Evolutionary conservation across 352 stramenopile genomes (phyloP).

Genomic region (Globisporangium iwayamae): DNA sequence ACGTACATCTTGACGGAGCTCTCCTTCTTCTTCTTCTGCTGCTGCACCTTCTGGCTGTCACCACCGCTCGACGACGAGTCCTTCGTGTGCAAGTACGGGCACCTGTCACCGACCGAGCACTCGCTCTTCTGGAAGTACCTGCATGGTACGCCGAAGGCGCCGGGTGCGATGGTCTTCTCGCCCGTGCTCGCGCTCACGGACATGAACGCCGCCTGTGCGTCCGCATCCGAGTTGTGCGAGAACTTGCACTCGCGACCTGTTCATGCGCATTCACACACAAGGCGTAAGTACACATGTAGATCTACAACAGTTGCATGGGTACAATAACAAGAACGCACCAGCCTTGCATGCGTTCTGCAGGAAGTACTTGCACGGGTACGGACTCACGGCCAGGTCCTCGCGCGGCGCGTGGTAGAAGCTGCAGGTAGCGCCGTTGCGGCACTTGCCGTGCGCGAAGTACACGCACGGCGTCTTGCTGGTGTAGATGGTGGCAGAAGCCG

Average conservation of each 20-base stretch:
- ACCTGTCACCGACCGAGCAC: conserved; percentile 59
- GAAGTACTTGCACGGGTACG: conserved; percentile 70
- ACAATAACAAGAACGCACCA: conserved; percentile 15
- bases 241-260: conserved; percentile 61
- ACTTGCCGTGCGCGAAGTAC: conserved; percentile 71
- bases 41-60: conserved; percentile 11
- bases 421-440: conserved; percentile 58
- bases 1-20: conserved; percentile 30
- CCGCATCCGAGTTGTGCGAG: conserved; percentile 33
- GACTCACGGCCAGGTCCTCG: conserved; percentile 33
- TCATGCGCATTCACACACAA: neutral
- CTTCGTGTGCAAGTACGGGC: conserved; percentile 64
- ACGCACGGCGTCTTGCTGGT: conserved; percentile 36
- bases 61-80: conserved; percentile 8
- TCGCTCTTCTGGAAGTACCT: conserved; percentile 69
- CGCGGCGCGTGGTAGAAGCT: conserved; percentile 57
- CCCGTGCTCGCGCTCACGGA: conserved; percentile 37
- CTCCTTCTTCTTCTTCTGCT: conserved; percentile 17
- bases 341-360: conserved; percentile 59
- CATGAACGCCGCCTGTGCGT: conserved; percentile 20
- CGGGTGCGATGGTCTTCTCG: conserved; percentile 37
- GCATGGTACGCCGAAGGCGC: conserved; percentile 51
- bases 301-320: neutral
- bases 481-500: conserved; percentile 11
- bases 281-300: neutral